Conservation (phyloP, 768 basidiomycete species). For the Ramaria sp. region DNA sequence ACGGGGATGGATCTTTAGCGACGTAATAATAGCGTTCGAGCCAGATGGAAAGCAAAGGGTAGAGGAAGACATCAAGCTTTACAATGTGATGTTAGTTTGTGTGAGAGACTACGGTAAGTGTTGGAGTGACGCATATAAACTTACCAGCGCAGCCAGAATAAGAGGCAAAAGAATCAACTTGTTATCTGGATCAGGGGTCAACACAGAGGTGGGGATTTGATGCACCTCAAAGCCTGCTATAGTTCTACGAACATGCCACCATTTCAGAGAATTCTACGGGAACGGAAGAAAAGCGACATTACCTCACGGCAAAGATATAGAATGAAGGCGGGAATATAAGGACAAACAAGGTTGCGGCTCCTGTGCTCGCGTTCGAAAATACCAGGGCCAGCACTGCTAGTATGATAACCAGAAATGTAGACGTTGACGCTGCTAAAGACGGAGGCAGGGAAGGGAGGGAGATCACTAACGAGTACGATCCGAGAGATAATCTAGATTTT, state of each 20-base stretch:
- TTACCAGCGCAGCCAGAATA: constrained; percentile 53
- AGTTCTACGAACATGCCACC: constrained; percentile 18
- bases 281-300: background rate
- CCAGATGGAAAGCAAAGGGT: constrained; percentile 54
- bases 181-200: constrained; percentile 51
- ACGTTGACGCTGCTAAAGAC: constrained; percentile 53
- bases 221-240: constrained; percentile 60
- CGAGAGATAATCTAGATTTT: constrained; percentile 53
- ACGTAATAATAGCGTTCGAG: constrained; percentile 56
- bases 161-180: constrained; percentile 43
- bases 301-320: constrained; percentile 58
- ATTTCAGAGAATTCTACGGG: too few species aligned
- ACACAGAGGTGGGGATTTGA: constrained; percentile 38
- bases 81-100: background rate
- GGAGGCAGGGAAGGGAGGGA: constrained; percentile 62
- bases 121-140: constrained; percentile 14
- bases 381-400: constrained; percentile 59
- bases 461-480: constrained; percentile 63
- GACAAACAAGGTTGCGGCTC: constrained; percentile 48
- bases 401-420: constrained; percentile 55
- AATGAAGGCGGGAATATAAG: constrained; percentile 67
- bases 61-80: constrained; percentile 63
- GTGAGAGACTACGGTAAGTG: background rate
- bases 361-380: constrained; percentile 30
- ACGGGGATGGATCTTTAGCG: constrained; percentile 27